A percentile compares a stretch with the other conserved stretches of the same genome.
Evolutionary conservation across 2,329 filamentous ascomycete species (phyloP).

Genomic region (Cercospora janseana): DNA sequence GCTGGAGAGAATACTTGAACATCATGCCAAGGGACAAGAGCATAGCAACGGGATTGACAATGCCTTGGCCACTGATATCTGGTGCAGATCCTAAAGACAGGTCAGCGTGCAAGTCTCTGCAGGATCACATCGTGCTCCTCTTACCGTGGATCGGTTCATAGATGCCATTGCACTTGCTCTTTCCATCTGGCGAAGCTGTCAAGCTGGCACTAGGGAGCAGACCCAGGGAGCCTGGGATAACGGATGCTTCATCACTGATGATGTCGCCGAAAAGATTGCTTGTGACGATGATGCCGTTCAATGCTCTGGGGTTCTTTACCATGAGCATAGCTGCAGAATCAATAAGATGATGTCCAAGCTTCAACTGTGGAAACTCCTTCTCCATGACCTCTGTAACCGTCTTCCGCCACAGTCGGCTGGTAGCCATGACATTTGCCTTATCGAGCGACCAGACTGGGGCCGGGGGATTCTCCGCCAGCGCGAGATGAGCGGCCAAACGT

Average conservation of each 20-base stretch:
- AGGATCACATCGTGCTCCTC: constrained; percentile 23
- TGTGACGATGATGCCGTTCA: constrained; percentile 90
- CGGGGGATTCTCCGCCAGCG: constrained; percentile 71
- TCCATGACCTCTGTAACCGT: constrained; percentile 80
- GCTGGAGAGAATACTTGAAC: constrained; percentile 85
- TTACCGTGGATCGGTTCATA: constrained; percentile 96
- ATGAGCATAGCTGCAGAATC: constrained; percentile 97
- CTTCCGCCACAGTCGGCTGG: constrained; percentile 84
- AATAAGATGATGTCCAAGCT: constrained; percentile 85
- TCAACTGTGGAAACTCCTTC: constrained; percentile 83
- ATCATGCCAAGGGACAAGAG: constrained; percentile 94
- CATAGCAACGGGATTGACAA: constrained; percentile 84
- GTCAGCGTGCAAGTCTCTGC: constrained; percentile 4
- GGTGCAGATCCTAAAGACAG: constrained; percentile 69
- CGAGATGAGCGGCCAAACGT: constrained; percentile 76
- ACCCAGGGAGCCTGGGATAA: constrained; percentile 88
- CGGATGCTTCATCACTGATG: constrained; percentile 89
- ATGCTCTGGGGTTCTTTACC: constrained; percentile 83
- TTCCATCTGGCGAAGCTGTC: constrained; percentile 80
- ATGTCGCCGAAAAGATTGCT: constrained; percentile 97
- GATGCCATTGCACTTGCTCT: constrained; percentile 83
- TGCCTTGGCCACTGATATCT: constrained; percentile 83
- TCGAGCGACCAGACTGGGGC: constrained; percentile 82
- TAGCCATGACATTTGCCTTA: constrained; percentile 95
- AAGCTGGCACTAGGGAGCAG: constrained; percentile 84